These are phyloP conservation scores for Neonectria neomacrospora DNA, from an alignment of 2,329 filamentous ascomycete genomes.

Conservation along the genomic window DNA sequence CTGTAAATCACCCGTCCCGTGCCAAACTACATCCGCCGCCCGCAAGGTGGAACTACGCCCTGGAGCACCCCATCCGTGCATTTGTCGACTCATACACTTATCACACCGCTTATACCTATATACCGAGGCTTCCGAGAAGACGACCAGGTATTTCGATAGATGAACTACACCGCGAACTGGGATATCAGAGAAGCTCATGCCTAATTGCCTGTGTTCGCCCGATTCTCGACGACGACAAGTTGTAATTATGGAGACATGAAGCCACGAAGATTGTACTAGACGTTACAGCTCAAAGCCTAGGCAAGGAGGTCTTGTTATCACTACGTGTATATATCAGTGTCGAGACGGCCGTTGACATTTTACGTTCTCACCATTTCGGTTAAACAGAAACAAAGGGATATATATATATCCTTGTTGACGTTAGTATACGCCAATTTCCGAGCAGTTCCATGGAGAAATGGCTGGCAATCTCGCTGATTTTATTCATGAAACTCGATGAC, in stretches of 20 bases:
- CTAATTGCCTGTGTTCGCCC: background rate
- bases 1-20: background rate
- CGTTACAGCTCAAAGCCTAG: background rate
- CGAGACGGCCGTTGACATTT: background rate
- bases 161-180: background rate
- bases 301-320: background rate
- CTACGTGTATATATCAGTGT: background rate
- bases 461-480: background rate
- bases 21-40: background rate
- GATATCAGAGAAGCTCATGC: background rate
- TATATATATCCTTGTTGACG: too few species aligned
- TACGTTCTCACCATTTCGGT: background rate
- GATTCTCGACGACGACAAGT: background rate
- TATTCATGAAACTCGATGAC: too few species aligned
- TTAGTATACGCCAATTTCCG: too few species aligned
- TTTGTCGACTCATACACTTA: background rate
- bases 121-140: background rate
- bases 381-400: too few species aligned
- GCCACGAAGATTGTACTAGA: background rate
- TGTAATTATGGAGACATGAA: background rate
- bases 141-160: background rate
- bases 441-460: background rate
- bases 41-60: background rate
- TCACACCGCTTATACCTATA: conserved; percentile 1
- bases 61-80: conserved; percentile 3